Evolutionary conservation across 805 yeast genomes (phyloP).

Genomic region (Myxozyma sirexii): DNA sequence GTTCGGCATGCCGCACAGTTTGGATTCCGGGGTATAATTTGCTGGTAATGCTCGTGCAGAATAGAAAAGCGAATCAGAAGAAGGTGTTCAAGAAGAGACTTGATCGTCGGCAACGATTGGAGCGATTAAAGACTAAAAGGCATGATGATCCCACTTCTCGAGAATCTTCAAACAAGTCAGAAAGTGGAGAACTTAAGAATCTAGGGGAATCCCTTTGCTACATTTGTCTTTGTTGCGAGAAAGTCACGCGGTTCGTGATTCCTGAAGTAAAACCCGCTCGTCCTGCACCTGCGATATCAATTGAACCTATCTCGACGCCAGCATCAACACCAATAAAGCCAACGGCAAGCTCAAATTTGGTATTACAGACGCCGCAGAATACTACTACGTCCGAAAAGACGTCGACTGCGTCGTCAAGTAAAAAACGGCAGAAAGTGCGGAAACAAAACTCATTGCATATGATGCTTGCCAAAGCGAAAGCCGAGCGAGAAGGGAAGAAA

Average conservation of each 20-base stretch:
- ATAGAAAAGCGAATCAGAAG: not conserved
- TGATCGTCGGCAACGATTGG: slow-evolving; percentile 3
- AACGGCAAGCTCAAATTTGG: not conserved
- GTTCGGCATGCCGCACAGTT: slow-evolving; percentile 24
- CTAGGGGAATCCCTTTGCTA: slow-evolving; percentile 16
- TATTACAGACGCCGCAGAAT: not conserved
- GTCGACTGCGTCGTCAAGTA: slow-evolving; percentile 20
- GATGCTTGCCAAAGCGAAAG: slow-evolving; percentile 32
- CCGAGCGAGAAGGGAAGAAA: slow-evolving; percentile 15
- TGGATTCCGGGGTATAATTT: slow-evolving; percentile 32
- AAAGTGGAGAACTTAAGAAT: not conserved
- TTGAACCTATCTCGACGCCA: not conserved
- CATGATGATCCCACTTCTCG: not conserved
- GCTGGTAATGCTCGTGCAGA: slow-evolving; percentile 7
- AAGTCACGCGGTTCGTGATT: slow-evolving; percentile 20
- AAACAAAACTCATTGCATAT: slow-evolving; percentile 29
- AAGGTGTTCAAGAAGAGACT: not conserved
- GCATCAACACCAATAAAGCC: not conserved
- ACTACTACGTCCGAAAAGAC: slow-evolving; percentile 6
- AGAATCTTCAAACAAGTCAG: not conserved
- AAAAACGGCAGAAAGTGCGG: slow-evolving; percentile 27
- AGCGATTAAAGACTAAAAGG: not conserved
- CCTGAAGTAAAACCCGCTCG: no score
- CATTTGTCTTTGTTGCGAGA: slow-evolving; percentile 18
- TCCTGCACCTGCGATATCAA: not conserved